Conservation (phyloP, 768 basidiomycete genomes). For the Tricholoma sp. region DNA sequence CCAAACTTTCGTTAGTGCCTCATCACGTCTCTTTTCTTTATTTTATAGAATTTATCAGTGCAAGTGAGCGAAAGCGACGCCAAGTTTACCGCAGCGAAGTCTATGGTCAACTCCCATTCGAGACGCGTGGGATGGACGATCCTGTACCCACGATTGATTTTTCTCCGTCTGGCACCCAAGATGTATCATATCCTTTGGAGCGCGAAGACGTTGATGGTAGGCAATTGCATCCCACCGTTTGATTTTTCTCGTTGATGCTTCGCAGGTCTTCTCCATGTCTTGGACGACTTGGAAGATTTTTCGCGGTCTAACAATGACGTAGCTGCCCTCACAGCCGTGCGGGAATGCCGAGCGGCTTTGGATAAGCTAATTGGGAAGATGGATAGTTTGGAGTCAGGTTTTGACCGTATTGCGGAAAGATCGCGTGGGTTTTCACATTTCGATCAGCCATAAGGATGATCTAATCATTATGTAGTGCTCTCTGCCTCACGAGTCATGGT, state of each 20-base stretch:
- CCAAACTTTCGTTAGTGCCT: slow-evolving; percentile 72
- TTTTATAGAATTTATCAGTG: slow-evolving; percentile 30
- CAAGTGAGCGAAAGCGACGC: slow-evolving; percentile 76
- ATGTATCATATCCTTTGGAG: slow-evolving; percentile 62
- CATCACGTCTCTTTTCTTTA: not conserved
- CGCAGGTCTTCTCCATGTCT: slow-evolving; percentile 53
- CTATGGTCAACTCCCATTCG: slow-evolving; percentile 84
- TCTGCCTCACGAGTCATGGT: slow-evolving; percentile 67
- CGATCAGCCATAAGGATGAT: slow-evolving; percentile 2
- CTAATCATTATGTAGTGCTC: slow-evolving; percentile 45
- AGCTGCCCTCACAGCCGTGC: slow-evolving; percentile 49
- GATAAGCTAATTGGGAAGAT: slow-evolving; percentile 71
- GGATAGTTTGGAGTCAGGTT: slow-evolving; percentile 73
- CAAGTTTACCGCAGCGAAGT: slow-evolving; percentile 82
- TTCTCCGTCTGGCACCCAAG: slow-evolving; percentile 59
- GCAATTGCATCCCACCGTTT: slow-evolving; percentile 15
- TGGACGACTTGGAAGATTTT: slow-evolving; percentile 63
- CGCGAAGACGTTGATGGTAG: slow-evolving; percentile 71
- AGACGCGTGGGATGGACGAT: slow-evolving; percentile 75
- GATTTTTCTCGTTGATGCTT: slow-evolving; percentile 5
- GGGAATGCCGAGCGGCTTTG: slow-evolving; percentile 54
- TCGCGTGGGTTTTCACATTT: slow-evolving; percentile 50
- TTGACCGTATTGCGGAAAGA: slow-evolving; percentile 83
- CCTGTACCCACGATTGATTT: slow-evolving; percentile 77
- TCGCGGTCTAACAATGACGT: slow-evolving; percentile 41